Percentiles rank a stretch among this genome's conserved stretches.
Evolutionary conservation across 495 filamentous ascomycete genomes (phyloP).

Genomic region (Chaetomium cochliodes): DNA sequence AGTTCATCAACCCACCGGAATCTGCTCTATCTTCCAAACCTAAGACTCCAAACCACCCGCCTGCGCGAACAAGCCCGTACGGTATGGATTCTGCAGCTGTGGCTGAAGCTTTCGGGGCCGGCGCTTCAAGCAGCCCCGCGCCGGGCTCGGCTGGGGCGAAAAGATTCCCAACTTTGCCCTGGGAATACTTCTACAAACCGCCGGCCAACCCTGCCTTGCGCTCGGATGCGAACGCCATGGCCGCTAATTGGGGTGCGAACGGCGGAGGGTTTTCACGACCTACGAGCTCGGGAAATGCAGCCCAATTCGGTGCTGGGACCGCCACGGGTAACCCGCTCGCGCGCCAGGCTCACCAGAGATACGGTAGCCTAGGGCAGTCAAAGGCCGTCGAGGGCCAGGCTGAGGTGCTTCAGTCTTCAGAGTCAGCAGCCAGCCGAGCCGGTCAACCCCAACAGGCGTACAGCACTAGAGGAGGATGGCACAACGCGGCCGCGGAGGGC

Average conservation of each 20-base stretch:
- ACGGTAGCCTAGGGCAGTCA: neutral
- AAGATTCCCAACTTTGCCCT: constrained; percentile 44
- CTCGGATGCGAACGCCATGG: neutral
- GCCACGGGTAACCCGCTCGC: constrained; percentile 16
- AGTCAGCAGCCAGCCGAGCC: neutral
- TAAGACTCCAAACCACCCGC: constrained; percentile 8
- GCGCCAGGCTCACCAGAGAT: constrained; percentile 2
- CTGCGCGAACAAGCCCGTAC: constrained; percentile 35
- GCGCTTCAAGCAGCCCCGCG: constrained; percentile 29
- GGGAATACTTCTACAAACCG: constrained; percentile 45
- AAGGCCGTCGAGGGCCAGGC: neutral
- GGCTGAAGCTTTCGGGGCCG: constrained; percentile 37
- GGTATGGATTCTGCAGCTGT: constrained; percentile 44
- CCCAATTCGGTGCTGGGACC: neutral
- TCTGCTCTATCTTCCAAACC: constrained; percentile 18
- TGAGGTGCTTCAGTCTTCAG: neutral
- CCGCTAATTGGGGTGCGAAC: constrained; percentile 11
- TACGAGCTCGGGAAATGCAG: constrained; percentile 24
- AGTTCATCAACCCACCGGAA: constrained; percentile 42
- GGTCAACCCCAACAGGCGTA: constrained; percentile 8
- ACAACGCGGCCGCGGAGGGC: constrained; percentile 1
- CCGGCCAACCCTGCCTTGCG: constrained; percentile 23
- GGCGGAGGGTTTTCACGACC: constrained; percentile 23
- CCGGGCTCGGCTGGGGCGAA: constrained; percentile 42
- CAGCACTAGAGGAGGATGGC: constrained; percentile 17